phyloP scores from a whole-genome alignment of 108 stramenopile genomes.

The Fragilariopsis cylindrus region DNA sequence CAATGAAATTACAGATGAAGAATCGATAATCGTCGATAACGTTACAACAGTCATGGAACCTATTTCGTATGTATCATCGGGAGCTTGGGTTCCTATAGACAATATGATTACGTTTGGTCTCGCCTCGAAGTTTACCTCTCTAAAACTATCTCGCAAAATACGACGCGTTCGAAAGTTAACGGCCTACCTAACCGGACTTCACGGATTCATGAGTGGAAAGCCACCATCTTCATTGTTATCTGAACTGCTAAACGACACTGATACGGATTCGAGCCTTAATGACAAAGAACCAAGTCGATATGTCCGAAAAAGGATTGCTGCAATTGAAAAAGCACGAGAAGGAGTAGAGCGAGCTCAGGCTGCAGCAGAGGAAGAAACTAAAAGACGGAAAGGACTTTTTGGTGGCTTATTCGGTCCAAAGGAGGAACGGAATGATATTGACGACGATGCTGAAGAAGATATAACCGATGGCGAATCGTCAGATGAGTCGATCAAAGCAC shows the following conservation, averaged over 20 bases:
- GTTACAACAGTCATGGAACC: not conserved
- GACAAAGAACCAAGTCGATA: not conserved
- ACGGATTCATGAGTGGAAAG: constrained; percentile 86
- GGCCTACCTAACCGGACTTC: constrained; percentile 71
- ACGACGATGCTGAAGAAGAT: not conserved
- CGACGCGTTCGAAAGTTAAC: constrained; percentile 68
- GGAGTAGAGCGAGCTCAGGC: constrained; percentile 18
- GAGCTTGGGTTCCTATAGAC: constrained; percentile 27
- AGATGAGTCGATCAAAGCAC: constrained; percentile 2
- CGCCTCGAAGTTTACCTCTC: constrained; percentile 3
- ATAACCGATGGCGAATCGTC: not conserved
- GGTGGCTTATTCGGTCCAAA: constrained; percentile 6
- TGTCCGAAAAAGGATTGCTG: constrained; percentile 38
- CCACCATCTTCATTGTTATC: not conserved
- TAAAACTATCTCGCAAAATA: constrained; percentile 28
- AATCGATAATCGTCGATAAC: not conserved
- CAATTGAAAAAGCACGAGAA: constrained; percentile 41
- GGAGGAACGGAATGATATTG: not conserved
- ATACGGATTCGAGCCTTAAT: not conserved
- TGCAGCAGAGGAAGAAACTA: constrained; percentile 3
- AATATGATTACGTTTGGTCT: constrained; percentile 34
- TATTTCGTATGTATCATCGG: constrained; percentile 18
- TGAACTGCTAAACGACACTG: not conserved
- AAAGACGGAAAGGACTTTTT: constrained; percentile 18
- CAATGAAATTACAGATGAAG: not conserved